Evolutionary conservation across 2,329 filamentous ascomycete species (phyloP).

Genomic region (Neopestalotiopsis sp.): DNA sequence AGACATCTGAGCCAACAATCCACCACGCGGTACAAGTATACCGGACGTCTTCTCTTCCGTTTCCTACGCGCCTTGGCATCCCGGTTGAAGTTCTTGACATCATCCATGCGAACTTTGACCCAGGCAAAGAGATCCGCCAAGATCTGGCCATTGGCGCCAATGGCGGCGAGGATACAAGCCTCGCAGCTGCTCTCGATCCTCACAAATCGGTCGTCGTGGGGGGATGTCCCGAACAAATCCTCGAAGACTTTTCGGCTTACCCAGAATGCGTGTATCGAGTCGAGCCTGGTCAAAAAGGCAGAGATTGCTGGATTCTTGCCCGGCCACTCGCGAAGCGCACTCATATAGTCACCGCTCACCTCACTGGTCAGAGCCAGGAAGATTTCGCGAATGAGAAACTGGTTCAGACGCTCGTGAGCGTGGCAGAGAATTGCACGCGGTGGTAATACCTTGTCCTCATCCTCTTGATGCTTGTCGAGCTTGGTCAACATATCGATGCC

Average conservation of each 20-base stretch:
- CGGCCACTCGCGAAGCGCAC: constrained; percentile 32
- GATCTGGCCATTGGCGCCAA: constrained; percentile 48
- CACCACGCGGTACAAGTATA: neutral
- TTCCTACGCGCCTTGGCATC: neutral
- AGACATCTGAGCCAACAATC: constrained; percentile 12
- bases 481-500: too few species aligned
- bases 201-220: constrained; percentile 34
- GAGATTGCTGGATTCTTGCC: constrained; percentile 26
- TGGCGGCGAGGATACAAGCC: constrained; percentile 55
- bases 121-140: constrained; percentile 52
- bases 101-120: constrained; percentile 33
- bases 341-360: constrained; percentile 36
- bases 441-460: constrained; percentile 25
- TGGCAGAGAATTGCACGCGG: constrained; percentile 44
- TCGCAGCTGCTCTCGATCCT: constrained; percentile 48
- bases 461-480: neutral
- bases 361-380: constrained; percentile 48
- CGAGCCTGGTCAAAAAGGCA: constrained; percentile 38
- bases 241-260: constrained; percentile 41
- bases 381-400: constrained; percentile 48
- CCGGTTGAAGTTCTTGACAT: neutral
- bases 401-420: constrained; percentile 45
- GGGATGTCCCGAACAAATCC: constrained; percentile 35
- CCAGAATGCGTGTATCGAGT: constrained; percentile 44
- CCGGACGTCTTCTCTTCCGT: neutral